Percentiles rank a stretch among this genome's conserved stretches.
Conservation (phyloP, 352 stramenopile species). For the Pythium myriotylum region DNA sequence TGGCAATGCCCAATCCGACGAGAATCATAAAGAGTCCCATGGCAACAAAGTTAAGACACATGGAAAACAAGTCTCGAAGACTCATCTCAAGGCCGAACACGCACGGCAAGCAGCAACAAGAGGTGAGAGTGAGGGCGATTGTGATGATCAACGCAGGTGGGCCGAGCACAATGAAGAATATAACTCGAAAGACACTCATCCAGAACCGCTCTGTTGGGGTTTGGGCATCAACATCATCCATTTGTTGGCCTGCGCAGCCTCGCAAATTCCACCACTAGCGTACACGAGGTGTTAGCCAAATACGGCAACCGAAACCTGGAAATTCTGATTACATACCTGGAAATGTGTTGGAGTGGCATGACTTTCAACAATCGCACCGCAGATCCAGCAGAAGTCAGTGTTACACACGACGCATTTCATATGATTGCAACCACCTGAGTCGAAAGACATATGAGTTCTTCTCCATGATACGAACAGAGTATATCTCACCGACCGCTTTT, state of each 20-base stretch:
- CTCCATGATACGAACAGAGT: too few species aligned
- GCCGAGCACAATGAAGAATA: slow-evolving; percentile 70
- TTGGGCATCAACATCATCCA: slow-evolving; percentile 63
- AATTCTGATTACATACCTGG: slow-evolving; percentile 27
- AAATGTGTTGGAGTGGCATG: slow-evolving; percentile 88
- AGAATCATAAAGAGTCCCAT: slow-evolving; percentile 11
- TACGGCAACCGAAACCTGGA: too few species aligned
- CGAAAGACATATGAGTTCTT: too few species aligned
- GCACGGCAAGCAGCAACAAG: slow-evolving; percentile 72
- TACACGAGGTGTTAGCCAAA: too few species aligned
- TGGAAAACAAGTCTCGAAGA: slow-evolving; percentile 63
- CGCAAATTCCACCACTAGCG: slow-evolving; percentile 83
- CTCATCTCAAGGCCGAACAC: slow-evolving; percentile 41
- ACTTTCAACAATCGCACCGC: slow-evolving; percentile 81
- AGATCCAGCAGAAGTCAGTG: slow-evolving; percentile 93
- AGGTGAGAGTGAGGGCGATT: slow-evolving; percentile 53
- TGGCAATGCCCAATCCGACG: slow-evolving; percentile 2
- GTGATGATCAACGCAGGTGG: slow-evolving; percentile 63
- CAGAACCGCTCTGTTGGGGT: slow-evolving; percentile 39
- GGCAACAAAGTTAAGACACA: slow-evolving; percentile 47
- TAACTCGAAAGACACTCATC: slow-evolving; percentile 39
- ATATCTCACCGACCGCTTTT: slow-evolving; percentile 46
- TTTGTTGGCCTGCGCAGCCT: slow-evolving; percentile 74
- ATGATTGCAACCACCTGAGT: slow-evolving; percentile 89
- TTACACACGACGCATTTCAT: slow-evolving; percentile 91